A percentile compares a stretch with the other conserved stretches of the same genome.
These are phyloP conservation scores for Grosmannia clavigera DNA, from an alignment of 2,329 filamentous ascomycete genomes.

Conservation along the genomic window DNA sequence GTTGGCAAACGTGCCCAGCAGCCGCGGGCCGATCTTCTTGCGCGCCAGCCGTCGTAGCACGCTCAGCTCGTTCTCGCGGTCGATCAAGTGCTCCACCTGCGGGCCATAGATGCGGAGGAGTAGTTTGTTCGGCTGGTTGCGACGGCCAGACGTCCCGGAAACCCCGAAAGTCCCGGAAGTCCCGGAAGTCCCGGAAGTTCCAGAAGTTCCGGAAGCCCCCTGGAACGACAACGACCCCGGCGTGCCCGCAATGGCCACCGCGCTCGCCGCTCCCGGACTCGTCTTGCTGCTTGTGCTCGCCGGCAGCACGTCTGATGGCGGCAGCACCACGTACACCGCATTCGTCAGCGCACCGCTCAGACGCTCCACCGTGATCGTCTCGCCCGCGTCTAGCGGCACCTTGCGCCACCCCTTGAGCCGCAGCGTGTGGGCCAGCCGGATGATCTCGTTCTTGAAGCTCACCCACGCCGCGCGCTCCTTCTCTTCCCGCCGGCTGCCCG, in stretches of 20 bases:
- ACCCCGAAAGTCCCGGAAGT: too few species aligned
- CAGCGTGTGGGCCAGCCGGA: constrained; percentile 79
- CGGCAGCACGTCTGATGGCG: constrained; percentile 43
- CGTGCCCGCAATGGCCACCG: constrained; percentile 14
- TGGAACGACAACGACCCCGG: not conserved
- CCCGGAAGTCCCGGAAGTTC: not conserved
- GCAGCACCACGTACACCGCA: constrained; percentile 86
- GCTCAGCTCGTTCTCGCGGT: constrained; percentile 77
- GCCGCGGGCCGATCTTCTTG: constrained; percentile 83
- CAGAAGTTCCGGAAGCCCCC: not conserved
- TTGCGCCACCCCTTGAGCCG: constrained; percentile 84
- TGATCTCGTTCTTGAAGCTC: constrained; percentile 84
- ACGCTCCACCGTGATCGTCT: constrained; percentile 57
- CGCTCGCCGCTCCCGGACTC: not conserved
- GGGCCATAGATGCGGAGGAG: constrained; percentile 88
- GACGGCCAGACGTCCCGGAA: constrained; percentile 15
- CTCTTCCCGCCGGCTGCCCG: constrained; percentile 25
- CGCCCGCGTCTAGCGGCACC: constrained; percentile 59
- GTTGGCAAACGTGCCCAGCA: constrained; percentile 87
- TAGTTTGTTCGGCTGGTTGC: constrained; percentile 46
- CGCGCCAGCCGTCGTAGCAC: constrained; percentile 76
- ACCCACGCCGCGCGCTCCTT: constrained; percentile 70
- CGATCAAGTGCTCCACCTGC: constrained; percentile 90
- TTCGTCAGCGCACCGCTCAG: constrained; percentile 91
- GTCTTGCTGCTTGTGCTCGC: not conserved